Evolutionary conservation across 2,329 filamentous ascomycete genomes (phyloP), one percentile per base, ranked within the genome.

Genomic region (Shiraia sp.): DNA sequence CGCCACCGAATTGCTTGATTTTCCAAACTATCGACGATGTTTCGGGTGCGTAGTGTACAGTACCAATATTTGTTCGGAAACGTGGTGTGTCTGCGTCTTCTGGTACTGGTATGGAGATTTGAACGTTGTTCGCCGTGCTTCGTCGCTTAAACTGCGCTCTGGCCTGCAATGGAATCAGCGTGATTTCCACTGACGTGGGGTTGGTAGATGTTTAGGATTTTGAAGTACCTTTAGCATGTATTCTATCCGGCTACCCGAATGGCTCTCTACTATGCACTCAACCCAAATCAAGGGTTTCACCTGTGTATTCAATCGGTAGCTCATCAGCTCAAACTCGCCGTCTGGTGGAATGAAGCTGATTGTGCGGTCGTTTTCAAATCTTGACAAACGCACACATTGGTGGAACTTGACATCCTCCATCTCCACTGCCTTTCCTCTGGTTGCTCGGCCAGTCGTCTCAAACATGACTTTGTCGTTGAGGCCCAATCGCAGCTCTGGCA

Each of bases 371-470:
- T 97, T 99, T 72, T 99, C 93, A 73, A 99, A 99, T 55, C 93
- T 83, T 33, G 90, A 95, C 53, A 99, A 79, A 50, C 93, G 85
- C 52, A 99, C 93, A 66, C 93, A 99, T 71, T 99, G 93, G 73
- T 99, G 93, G 72, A 99, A 99, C 65, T 99, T 99, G 72, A 99
- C 93, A 60, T 99, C 93, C 66, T 99, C 93, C 93, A 99, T 99
- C 75, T 99, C 93, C 51, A 99, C 93, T 8, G 93, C 89, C 74
- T 99, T 99, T 47, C 93, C 93, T 62, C 93, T 79, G 28, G 92
- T 97, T 12, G 92, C 90, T 48, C 93, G 82, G 19, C 93, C 93
- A 0, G 93, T 99, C 3, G 90, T 95, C 75, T 99, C 93, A 65
- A 99, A 99, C 93, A 99, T 99, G 71, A 90, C 93, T 75, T 99